A percentile compares a stretch with the other conserved stretches of the same genome.
Evolutionary conservation across 192 early-diverging fungal species (phyloP).

Genomic region (Coemansia erecta): DNA sequence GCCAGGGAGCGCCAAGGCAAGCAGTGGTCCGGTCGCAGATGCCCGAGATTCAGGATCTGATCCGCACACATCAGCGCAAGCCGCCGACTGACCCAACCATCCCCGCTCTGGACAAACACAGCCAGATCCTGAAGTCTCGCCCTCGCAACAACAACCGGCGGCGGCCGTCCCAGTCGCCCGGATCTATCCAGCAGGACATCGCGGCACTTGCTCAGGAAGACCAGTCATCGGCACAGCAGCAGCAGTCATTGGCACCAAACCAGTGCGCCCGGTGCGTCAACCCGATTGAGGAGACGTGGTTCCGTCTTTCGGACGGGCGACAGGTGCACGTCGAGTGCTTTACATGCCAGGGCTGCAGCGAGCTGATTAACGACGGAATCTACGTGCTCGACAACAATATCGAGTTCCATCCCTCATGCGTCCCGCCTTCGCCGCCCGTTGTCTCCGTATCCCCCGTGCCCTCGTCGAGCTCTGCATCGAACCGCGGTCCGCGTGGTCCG

Average conservation of each 20-base stretch:
- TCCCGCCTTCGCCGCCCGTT: conserved; percentile 49
- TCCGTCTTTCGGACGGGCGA: conserved; percentile 53
- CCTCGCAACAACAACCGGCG: conserved; percentile 47
- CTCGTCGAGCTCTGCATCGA: conserved; percentile 18
- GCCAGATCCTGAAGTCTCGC: conserved; percentile 43
- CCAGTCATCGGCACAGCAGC: background rate
- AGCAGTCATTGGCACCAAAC: conserved; percentile 24
- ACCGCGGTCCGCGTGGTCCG: conserved; percentile 19
- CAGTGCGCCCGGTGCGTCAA: conserved; percentile 43
- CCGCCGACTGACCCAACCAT: conserved; percentile 44
- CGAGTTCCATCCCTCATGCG: conserved; percentile 53
- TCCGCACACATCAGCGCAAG: conserved; percentile 47
- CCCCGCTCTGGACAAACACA: conserved; percentile 45
- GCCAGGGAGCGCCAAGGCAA: background rate
- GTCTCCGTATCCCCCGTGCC: conserved; percentile 47
- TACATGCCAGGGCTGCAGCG: conserved; percentile 48
- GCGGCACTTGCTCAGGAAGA: background rate
- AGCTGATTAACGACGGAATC: conserved; percentile 54
- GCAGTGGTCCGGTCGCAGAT: conserved; percentile 19
- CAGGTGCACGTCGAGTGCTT: conserved; percentile 57
- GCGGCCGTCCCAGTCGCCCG: conserved; percentile 17
- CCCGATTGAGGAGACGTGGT: conserved; percentile 51
- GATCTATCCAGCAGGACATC: background rate
- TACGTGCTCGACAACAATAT: conserved; percentile 45
- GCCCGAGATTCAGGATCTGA: conserved; percentile 41